Evolutionary conservation across 192 early-diverging fungal genomes (phyloP), one percentile per base, ranked within the genome.

Genomic region (Linnemannia zychae): DNA sequence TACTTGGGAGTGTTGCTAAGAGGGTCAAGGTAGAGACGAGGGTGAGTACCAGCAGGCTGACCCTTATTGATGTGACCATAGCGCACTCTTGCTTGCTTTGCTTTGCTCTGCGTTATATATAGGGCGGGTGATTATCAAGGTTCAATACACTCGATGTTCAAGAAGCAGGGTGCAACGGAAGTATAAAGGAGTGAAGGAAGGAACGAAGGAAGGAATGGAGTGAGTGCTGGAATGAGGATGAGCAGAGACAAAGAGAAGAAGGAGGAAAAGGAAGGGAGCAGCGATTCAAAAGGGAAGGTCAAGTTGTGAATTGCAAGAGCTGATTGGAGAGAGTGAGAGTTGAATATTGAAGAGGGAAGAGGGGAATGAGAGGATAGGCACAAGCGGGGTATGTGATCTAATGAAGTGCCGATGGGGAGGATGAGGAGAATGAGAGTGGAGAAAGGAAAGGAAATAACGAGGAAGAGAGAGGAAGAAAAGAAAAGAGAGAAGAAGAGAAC

Each of bases 51-150:
- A 80, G 34, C 1, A 68, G n/a, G 46, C 44, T 68, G 48, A 47
- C 18, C 22, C 72, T 67, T 80, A 74, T 68, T 73, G 78, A 80
- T 11, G 72, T 67, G 72, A 74, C 66, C 78, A 80, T 80, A 33
- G 24, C 18, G 28, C 12, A 33, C n/a, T n/a, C 13, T 1, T 24
- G 16, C 34, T 37, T 44, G 28, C 40, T 38, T 77, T 3, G 16
- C 67, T 49, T n/a, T 31, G 28, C 12, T 1, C 11, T 63, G 28
- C 28, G 12, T 33, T 7, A 9, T 38, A 37, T 49, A 22, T n/a
- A 46, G 67, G 36, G 6, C 24, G 34, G n/a, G 69, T 50, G 24
- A 22, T 4, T 18, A 12, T 17, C 22, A 53, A 40, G 53, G 31
- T 15, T 37, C 50, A 52, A 63, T 20, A 37, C 36, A n/a, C n/a